Base-by-base conservation (phyloP, 2,329 filamentous ascomycete genomes). In the Dothiorella sarmentorum region DNA sequence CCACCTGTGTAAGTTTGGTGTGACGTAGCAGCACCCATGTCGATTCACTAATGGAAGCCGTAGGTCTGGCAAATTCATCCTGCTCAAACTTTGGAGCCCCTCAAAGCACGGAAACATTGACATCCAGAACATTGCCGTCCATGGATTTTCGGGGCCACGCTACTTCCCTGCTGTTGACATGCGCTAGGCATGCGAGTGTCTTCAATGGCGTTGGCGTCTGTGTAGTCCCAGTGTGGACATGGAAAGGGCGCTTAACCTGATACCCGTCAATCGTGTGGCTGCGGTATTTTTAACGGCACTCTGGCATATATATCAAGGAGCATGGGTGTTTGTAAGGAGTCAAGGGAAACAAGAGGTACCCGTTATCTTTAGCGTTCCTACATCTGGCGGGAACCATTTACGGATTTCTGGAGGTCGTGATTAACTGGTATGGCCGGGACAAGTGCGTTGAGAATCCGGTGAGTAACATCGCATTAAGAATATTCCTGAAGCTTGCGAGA, bases 21-120 rank as follows among this genome's bases (percentile, higher is more conserved):
- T 20, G 0, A 13, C 10, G 2, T 31, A 6, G 4, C 17, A 9
- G 17, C 7, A 18, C 5, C 2, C 13, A 10, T 7, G 27, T 15
- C 7, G 44, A 3, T 18, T 44, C 6, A 49, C 60, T 62, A 52
- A 61, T 33, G 15, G 4, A 18, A 7, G 22, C 11, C 38, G 29
- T 61, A 84, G 81, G 7, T 90, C 89, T 10, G 90, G 89, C 4
- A 84, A 90, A 59, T 95, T 89, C 70, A 88, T 97, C 55, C 75
- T 97, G 40, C 78, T 97, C 63, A 97, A 97, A 78, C 84, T 97
- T 71, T 97, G 91, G 89, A 91, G 87, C 66, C 88, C 89, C 2
- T 83, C 84, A 60, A 82, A 85, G 24, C 84, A 86, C 47, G 80
- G 83, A 3, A 96, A 95, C 67, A 95, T 97, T 63, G 91, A 96